Base-by-base conservation (phyloP, 805 yeast species). In the Candida nemodendra region DNA sequence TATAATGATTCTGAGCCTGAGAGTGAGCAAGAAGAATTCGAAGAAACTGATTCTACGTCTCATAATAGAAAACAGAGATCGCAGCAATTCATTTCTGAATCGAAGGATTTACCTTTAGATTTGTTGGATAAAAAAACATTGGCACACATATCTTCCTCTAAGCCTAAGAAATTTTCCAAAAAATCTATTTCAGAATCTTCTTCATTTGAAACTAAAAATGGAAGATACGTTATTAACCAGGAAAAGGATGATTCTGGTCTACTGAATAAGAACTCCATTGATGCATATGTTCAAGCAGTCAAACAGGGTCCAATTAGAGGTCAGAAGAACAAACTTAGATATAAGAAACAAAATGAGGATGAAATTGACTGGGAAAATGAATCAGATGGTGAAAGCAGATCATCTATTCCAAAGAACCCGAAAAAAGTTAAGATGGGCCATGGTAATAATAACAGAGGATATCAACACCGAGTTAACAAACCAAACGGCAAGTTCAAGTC, bases 231-330 rank as follows among this genome's bases (percentile, higher is more conserved):
- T 38, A 75, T 88, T 53, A 70, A 65, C 39, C 88, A 81, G 36
- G 62, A 62, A 25, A n/a, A n/a, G n/a, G 75, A 64, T 3, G 72
- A 71, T 30, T 83, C 78, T 53, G 77, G 73, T 39, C 66, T 73
- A 4, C 26, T 47, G 17, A 65, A 65, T 17, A 62, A 64, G 18
- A 65, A 68, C 31, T 95, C 96, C 13, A 77, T 91, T 48, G 85
- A 85, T 57, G 98, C 97, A 0, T 93, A 93, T 60, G 76, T 89
- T 48, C 96, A 89, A 45, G 99, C 99, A 5, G 88, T 93, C 17
- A 83, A 78, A 61, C 85, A 84, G 52, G 97, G 93, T 17, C 98
- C 98, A 21, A 79, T 89, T 3, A 82, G 96, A 64, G 96, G 97
- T 41, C 96, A 87, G 69, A 79, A 78, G 68, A 90, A 90, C 64